phyloP scores from a whole-genome alignment of 306 rosid species.

The Fagus sylvatica region DNA sequence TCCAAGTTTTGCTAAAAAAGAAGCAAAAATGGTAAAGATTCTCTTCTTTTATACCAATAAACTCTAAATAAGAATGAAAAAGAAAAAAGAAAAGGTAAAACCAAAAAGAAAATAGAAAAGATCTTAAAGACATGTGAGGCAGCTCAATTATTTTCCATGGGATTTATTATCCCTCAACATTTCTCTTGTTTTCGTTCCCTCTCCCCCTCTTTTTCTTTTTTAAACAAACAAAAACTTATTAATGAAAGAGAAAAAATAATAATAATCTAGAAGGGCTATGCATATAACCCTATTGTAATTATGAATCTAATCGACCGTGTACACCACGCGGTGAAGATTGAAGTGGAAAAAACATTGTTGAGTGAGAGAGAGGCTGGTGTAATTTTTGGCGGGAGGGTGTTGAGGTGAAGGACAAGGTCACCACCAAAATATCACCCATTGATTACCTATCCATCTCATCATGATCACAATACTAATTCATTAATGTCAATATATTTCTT shows the following conservation, averaged over 20 bases:
- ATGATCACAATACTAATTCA: not conserved
- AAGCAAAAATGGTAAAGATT: no score
- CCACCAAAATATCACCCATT: slow-evolving; percentile 31
- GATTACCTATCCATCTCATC: slow-evolving; percentile 46
- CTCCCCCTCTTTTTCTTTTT: no score
- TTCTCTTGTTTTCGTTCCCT: no score
- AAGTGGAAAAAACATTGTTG: not conserved
- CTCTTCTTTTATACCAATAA: no score
- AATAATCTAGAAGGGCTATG: slow-evolving; percentile 23
- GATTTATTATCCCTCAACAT: no score
- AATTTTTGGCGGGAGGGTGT: slow-evolving; percentile 18
- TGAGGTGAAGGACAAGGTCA: slow-evolving; percentile 28
- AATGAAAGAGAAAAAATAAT: not conserved
- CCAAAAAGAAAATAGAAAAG: not conserved
- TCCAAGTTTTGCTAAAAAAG: no score
- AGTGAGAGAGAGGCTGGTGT: slow-evolving; percentile 9
- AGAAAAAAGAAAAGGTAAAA: no score
- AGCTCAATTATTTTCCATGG: not conserved
- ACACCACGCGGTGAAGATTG: slow-evolving; percentile 39
- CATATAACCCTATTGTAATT: not conserved
- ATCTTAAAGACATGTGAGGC: not conserved
- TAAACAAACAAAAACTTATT: not conserved
- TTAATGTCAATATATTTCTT: slow-evolving; percentile 10
- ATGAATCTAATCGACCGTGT: slow-evolving; percentile 30
- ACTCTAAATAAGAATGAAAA: no score